These are phyloP conservation scores for Aspergillus nidulans DNA, from an alignment of 495 filamentous ascomycete species.

Conservation along the genomic window DNA sequence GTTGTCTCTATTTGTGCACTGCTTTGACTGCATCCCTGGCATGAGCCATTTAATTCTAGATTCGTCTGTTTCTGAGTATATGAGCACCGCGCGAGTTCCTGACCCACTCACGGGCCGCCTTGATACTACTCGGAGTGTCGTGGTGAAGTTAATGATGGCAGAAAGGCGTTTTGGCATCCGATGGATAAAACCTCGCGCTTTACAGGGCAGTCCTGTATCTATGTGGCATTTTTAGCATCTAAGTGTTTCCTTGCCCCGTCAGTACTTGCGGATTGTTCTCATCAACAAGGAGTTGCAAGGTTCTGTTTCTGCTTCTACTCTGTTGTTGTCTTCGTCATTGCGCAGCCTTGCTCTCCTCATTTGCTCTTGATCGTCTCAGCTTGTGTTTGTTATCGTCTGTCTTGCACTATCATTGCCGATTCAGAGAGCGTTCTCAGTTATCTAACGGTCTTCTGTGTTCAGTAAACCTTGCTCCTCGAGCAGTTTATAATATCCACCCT, in stretches of 20 bases:
- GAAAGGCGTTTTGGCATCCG: constrained; percentile 17
- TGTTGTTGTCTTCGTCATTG: constrained; percentile 10
- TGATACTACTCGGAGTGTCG: constrained; percentile 6
- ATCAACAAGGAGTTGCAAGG: constrained; percentile 21
- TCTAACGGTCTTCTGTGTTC: not conserved
- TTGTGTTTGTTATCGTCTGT: not conserved
- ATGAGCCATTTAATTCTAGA: constrained; percentile 39
- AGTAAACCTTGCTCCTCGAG: not conserved
- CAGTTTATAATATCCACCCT: not conserved
- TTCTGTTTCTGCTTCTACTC: not conserved
- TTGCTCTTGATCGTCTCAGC: not conserved
- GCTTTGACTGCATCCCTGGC: constrained; percentile 24
- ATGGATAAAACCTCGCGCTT: constrained; percentile 11
- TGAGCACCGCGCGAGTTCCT: constrained; percentile 16
- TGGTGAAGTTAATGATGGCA: constrained; percentile 15
- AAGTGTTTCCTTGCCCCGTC: constrained; percentile 18
- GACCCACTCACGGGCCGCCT: constrained; percentile 3
- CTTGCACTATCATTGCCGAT: not conserved
- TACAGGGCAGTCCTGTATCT: constrained; percentile 13
- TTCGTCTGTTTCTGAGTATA: constrained; percentile 24
- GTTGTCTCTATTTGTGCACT: constrained; percentile 6
- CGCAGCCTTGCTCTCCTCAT: constrained; percentile 7
- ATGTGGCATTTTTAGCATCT: constrained; percentile 18
- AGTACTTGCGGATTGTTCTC: constrained; percentile 11
- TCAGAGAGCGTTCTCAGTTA: not conserved